phyloP scores from a whole-genome alignment of 768 basidiomycete genomes.

The Cubamyces sp. region DNA sequence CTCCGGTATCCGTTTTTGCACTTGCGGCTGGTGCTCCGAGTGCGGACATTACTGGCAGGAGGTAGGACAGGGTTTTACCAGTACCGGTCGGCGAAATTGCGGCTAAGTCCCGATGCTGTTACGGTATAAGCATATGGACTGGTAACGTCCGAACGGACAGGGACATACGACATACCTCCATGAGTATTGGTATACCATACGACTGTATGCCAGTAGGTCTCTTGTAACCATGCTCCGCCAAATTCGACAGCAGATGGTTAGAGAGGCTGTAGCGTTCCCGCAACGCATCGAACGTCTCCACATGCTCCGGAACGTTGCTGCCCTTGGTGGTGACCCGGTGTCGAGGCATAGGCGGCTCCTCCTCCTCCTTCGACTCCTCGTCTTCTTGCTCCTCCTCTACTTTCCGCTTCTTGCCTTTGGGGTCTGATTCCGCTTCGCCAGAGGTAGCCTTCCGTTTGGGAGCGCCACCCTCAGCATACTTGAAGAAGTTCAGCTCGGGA shows the following conservation, averaged over 20 bases:
- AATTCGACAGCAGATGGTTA: conserved; percentile 65
- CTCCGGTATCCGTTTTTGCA: conserved; percentile 46
- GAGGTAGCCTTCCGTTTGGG: conserved; percentile 53
- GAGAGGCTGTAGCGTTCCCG: conserved; percentile 60
- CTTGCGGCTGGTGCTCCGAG: conserved; percentile 59
- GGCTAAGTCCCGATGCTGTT: conserved; percentile 79
- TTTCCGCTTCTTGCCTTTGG: conserved; percentile 35
- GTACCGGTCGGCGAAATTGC: conserved; percentile 98
- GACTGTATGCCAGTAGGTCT: conserved; percentile 83
- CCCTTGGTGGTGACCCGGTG: conserved; percentile 83
- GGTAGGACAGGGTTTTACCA: conserved; percentile 94
- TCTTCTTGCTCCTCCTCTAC: conserved; percentile 27
- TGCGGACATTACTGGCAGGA: conserved; percentile 76
- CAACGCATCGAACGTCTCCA: conserved; percentile 63
- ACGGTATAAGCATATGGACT: not conserved
- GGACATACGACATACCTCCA: conserved; percentile 67
- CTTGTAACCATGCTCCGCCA: conserved; percentile 60
- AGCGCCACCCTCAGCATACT: conserved; percentile 65
- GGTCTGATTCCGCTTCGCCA: conserved; percentile 12
- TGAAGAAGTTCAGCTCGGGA: conserved; percentile 89
- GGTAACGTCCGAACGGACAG: not conserved
- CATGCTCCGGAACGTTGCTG: conserved; percentile 61
- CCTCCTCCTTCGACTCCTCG: conserved; percentile 31
- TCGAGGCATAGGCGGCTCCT: conserved; percentile 38
- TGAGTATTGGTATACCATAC: conserved; percentile 75